Base-by-base conservation (phyloP, 139 green algal species). In the Trebouxia sp. region DNA sequence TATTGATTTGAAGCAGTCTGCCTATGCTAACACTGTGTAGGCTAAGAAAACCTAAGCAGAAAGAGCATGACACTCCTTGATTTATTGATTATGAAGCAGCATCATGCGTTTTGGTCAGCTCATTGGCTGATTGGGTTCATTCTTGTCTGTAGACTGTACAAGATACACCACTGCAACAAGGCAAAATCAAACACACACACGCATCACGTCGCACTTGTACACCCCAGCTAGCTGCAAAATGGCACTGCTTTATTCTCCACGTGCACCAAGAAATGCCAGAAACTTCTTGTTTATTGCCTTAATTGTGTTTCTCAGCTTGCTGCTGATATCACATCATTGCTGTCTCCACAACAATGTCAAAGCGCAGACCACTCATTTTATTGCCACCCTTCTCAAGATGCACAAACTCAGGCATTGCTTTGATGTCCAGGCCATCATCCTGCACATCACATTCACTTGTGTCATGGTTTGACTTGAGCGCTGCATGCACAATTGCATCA, bases 361-460 rank as follows among this genome's bases (percentile, higher is more conserved):
- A 77, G 10, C n/a, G 39, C 39, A 77, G 20, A 32, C 67, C 67
- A 53, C 41, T 56, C 67, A 77, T 51, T 22, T 51, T 9, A 7
- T 30, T 37, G 20, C 41, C 42, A 51, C 35, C 67, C 10, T 77
- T 77, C 41, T 26, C 35, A 8, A 77, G 0, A 20, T 77, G 41
- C 24, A 55, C 35, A 28, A 77, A 77, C 67, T 77, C 67, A 26
- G 67, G 67, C 67, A 56, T 51, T 15, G 41, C 41, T 55, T 86
- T 85, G 75, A 91, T 88, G 75, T 92, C 88, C 53, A 85, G 75
- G 53, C 75, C 78, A 65, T 89, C 82, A 28, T 55, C n/a, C 67
- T 77, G 67, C 67, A 77, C 10, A 69, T 32, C 35, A 28, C 0
- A 45, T 30, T 42, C n/a, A n/a, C n/a, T n/a, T n/a, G n/a, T n/a